Base-by-base conservation (phyloP, 495 filamentous ascomycete genomes). In the Penicillium canariense region DNA sequence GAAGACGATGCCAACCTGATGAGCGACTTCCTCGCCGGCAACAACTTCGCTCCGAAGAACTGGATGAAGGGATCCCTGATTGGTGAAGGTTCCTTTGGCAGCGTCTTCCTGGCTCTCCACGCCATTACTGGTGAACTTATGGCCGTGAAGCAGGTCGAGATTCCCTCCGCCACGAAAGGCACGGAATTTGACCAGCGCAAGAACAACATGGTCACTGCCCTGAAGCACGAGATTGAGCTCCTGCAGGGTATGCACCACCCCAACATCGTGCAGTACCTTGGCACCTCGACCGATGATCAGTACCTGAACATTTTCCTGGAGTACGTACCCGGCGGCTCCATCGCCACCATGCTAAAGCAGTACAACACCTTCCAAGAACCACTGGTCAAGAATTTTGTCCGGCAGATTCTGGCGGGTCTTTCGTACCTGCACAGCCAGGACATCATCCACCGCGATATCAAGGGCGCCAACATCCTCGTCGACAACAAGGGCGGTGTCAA, bases 51-150 rank as follows among this genome's bases (percentile, higher is more conserved):
- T 52, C 89, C 94, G 36, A 86, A 91, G 73, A 91, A 93, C 66
- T 99, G 96, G 91, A 99, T 99, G 91, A 96, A 97, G 73, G 94
- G 94, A 63, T 90, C 91, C 12, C 74, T 97, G 43, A 99, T 99
- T 61, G 94, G 94, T 40, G 91, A 96, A 69, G 94, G 94, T 54
- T 96, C 91, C 40, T 99, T 99, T 63, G 94, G 94, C 62, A 92
- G 89, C 60, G 94, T 99, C 45, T 99, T 91, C 75, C 79, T 99
- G 34, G 95, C 94, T 50, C 79, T 99, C n/a, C 96, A 97, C 64
- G 87, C 94, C 50, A 87, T 99, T 50, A 99, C 95, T 23, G 94
- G 92, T 62, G 95, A 96, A 68, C 86, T 99, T 35, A 91, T 99
- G 79, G 94, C 94, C 35, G 94, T 99, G 32, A 99, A 99, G 76